Conservation (phyloP, 176 grass and related monocot species). For the Paspalum notatum region DNA sequence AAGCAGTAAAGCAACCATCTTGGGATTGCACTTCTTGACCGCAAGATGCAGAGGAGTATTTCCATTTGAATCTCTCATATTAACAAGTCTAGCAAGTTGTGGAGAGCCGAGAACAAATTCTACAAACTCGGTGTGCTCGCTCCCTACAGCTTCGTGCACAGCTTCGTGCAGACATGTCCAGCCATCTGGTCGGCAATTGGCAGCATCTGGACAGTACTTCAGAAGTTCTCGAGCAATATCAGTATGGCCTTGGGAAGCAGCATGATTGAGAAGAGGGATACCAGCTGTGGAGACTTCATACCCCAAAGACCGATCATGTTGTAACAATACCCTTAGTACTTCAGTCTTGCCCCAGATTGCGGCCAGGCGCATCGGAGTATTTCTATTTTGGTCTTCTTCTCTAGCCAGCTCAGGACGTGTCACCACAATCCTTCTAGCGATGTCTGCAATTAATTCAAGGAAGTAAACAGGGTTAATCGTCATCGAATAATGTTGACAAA, state of each 20-base stretch:
- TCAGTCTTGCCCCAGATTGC: not conserved
- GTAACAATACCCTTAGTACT: not conserved
- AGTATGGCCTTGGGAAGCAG: not conserved
- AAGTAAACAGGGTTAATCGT: too few relatives aligned
- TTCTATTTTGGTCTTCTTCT: accelerated
- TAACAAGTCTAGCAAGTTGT: not conserved
- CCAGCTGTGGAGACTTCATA: accelerated
- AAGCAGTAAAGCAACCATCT: not conserved
- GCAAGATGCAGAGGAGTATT: not conserved
- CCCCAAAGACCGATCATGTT: not conserved
- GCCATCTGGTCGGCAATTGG: accelerated
- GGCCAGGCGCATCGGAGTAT: not conserved
- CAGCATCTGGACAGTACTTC: not conserved
- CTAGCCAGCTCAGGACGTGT: not conserved
- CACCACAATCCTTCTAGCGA: not conserved
- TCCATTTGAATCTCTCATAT: not conserved
- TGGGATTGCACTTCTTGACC: not conserved
- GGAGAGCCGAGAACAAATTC: not conserved
- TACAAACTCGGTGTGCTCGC: accelerated
- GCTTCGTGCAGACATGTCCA: not conserved
- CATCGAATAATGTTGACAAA: too few relatives aligned
- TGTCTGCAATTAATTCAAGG: too few relatives aligned
- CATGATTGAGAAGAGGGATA: accelerated
- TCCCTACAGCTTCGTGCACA: too few relatives aligned
- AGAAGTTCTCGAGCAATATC: not conserved